These are phyloP conservation scores for Posidonia oceanica DNA, from an alignment of 116 monocot species.

Conservation along the genomic window DNA sequence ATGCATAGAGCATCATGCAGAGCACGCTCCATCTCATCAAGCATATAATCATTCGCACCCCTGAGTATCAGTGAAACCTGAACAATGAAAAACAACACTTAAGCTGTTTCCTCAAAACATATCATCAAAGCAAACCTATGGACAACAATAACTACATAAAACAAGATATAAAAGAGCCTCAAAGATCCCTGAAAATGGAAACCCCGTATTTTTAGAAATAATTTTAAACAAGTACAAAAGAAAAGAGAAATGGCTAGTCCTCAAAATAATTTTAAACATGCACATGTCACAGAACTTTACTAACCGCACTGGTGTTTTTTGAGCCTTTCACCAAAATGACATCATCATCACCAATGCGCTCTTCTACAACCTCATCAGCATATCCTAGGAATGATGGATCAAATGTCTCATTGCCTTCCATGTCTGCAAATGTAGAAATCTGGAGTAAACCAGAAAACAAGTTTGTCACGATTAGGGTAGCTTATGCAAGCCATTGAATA, in stretches of 20 bases:
- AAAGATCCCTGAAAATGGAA: too few relatives aligned
- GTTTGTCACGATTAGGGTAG: too few relatives aligned
- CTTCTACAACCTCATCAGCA: slow-evolving; percentile 93
- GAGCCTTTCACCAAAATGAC: slow-evolving; percentile 86
- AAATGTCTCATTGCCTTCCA: slow-evolving; percentile 98
- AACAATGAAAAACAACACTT: neutral
- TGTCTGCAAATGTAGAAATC: slow-evolving; percentile 97
- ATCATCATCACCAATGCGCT: slow-evolving; percentile 88
- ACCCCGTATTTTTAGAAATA: too few relatives aligned
- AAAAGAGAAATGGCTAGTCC: neutral
- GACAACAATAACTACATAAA: too few relatives aligned
- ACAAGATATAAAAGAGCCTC: too few relatives aligned
- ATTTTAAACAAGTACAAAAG: too few relatives aligned
- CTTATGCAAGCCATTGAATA: too few relatives aligned
- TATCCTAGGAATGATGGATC: slow-evolving; percentile 76
- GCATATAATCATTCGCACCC: slow-evolving; percentile 95
- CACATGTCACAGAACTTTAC: slow-evolving; percentile 14
- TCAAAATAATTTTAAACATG: too few relatives aligned
- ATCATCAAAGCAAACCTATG: too few relatives aligned
- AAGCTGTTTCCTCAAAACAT: neutral
- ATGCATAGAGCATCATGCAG: slow-evolving; percentile 91
- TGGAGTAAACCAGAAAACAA: slow-evolving; percentile 6
- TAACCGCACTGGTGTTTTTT: slow-evolving; percentile 77
- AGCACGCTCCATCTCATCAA: slow-evolving; percentile 94
- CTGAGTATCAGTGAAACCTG: slow-evolving; percentile 62